Evolutionary conservation across 2,329 filamentous ascomycete genomes (phyloP).

Genomic region (Xylaria sp.): DNA sequence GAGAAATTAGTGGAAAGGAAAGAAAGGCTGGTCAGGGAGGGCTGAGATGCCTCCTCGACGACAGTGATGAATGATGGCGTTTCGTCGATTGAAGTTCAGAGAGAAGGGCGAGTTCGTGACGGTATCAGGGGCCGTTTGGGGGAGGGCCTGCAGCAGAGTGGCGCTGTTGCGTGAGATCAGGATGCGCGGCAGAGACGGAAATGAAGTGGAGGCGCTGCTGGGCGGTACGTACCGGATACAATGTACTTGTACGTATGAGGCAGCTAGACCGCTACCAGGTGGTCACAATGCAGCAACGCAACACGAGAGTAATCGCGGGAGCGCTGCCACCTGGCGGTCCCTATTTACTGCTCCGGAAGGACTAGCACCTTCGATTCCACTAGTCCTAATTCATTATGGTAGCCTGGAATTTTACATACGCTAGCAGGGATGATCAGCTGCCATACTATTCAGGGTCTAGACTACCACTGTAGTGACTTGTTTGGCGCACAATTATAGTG

Average conservation of each 20-base stretch:
- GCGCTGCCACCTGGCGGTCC: neutral
- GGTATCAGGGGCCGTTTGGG: constrained; percentile 4
- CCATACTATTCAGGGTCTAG: constrained; percentile 8
- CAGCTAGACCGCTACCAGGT: constrained; percentile 3
- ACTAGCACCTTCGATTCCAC: neutral
- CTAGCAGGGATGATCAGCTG: neutral
- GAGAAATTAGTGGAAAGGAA: constrained; percentile 23
- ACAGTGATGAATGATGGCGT: constrained; percentile 11
- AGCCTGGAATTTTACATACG: neutral
- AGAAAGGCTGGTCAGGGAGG: constrained; percentile 19
- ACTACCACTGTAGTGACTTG: neutral
- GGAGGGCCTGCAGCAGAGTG: constrained; percentile 17
- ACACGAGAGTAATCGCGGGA: neutral
- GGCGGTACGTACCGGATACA: neutral
- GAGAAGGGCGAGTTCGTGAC: neutral
- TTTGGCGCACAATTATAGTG: neutral
- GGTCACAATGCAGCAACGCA: constrained; percentile 5
- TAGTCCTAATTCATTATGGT: neutral
- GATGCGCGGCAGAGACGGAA: constrained; percentile 6
- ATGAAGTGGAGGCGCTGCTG: neutral
- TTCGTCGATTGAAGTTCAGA: constrained; percentile 20
- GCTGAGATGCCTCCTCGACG: constrained; percentile 8
- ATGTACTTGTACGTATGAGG: neutral
- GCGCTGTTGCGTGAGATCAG: constrained; percentile 15
- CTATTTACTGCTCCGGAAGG: constrained; percentile 15